Percentiles rank a stretch among this genome's conserved stretches.
Evolutionary conservation across 345 rosid species (phyloP).

Genomic region (Acer campestre): DNA sequence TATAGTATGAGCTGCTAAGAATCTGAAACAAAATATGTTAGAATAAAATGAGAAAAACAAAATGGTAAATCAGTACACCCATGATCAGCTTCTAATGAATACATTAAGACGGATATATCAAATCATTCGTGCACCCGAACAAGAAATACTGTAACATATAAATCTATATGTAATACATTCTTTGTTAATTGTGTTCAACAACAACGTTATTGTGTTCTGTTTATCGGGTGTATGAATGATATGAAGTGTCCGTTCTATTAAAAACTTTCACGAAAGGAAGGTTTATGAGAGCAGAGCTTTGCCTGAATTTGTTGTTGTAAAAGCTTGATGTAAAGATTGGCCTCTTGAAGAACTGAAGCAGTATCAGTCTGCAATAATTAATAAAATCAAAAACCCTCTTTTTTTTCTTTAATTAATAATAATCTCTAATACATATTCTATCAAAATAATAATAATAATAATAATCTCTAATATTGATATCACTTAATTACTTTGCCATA

Average conservation of each 20-base stretch:
- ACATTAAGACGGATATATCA: neutral
- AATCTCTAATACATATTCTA: no score
- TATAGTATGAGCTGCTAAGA: constrained; percentile 40
- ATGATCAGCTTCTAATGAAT: neutral
- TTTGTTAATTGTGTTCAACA: no score
- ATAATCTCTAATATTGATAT: neutral
- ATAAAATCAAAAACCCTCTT: neutral
- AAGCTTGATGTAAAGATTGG: constrained; percentile 57
- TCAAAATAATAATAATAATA: neutral
- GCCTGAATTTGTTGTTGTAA: constrained; percentile 70
- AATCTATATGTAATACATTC: no score
- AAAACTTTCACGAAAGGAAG: no score
- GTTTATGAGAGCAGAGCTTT: neutral
- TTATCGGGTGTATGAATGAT: neutral
- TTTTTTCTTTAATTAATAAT: no score
- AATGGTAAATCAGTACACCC: neutral
- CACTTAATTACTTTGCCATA: constrained; percentile 58
- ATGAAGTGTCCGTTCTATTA: no score
- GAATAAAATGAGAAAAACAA: neutral
- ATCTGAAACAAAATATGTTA: constrained; percentile 47
- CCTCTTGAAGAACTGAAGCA: constrained; percentile 76
- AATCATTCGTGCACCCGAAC: neutral
- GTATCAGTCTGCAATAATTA: constrained; percentile 59
- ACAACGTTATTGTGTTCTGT: no score
- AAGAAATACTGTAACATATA: no score